Conservation (phyloP, 768 basidiomycete genomes). For the Lactarius sp. region DNA sequence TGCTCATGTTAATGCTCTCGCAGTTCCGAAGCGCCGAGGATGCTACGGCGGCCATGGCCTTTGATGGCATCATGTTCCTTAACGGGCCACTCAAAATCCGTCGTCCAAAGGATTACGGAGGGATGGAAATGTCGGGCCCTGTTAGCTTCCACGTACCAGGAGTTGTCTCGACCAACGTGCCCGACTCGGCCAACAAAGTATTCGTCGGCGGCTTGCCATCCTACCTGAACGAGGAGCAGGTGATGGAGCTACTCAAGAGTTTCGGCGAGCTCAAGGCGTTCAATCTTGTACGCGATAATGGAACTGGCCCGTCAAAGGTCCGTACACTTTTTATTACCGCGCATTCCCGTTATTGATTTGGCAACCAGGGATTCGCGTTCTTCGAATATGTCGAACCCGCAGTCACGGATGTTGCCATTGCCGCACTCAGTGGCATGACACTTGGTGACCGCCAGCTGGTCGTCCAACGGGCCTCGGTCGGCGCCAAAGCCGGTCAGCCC, state of each 20-base stretch:
- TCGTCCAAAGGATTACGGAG: constrained; percentile 95
- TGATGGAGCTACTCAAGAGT: constrained; percentile 94
- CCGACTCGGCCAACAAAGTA: constrained; percentile 96
- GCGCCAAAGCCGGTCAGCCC: constrained; percentile 73
- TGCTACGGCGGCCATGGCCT: constrained; percentile 93
- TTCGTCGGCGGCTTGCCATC: constrained; percentile 95
- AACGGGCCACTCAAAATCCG: constrained; percentile 96
- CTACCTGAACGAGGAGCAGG: constrained; percentile 97
- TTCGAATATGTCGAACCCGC: constrained; percentile 91
- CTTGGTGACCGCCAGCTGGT: constrained; percentile 93
- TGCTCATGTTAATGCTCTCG: constrained; percentile 4
- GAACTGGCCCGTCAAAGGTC: constrained; percentile 85
- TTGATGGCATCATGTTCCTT: constrained; percentile 95
- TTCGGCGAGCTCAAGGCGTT: constrained; percentile 98
- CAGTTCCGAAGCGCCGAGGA: constrained; percentile 98
- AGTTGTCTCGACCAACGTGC: constrained; percentile 93
- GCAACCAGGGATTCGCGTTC: constrained; percentile 89
- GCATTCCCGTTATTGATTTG: not conserved
- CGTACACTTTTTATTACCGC: constrained; percentile 16
- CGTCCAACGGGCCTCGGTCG: constrained; percentile 94
- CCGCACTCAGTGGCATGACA: constrained; percentile 96
- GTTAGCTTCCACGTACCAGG: constrained; percentile 84
- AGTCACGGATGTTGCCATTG: constrained; percentile 93
- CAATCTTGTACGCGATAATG: constrained; percentile 95
- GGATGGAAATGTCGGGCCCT: constrained; percentile 45